Evolutionary conservation across 305 asterid species (phyloP), one percentile per base, ranked within the genome.

Genomic region (Fraxinus floribunda): DNA sequence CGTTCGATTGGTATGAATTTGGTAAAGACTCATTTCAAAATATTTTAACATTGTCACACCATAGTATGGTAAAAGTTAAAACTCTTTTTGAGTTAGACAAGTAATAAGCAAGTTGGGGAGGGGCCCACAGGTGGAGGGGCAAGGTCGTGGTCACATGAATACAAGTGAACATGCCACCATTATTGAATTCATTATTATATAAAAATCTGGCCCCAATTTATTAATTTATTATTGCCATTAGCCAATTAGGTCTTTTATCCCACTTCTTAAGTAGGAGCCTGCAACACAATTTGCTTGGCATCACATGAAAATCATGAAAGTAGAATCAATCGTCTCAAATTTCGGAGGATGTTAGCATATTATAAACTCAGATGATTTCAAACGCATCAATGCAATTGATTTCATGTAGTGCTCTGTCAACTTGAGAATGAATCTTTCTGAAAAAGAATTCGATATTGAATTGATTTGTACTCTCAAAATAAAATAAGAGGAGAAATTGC

Each of bases 101-200:
- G 15, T 39, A 62, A 66, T 24, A 22, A 39, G 26, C 29, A 41
- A 75, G 64, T 75, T 75, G 79, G 20, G 68, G 68, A 4, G 77
- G 57, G 46, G 77, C 41, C 84, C 84, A 44, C 11, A 44, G 66
- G 1, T 13, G 68, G 80, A 60, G 29, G 29, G 57, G 10, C 32
- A 79, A 76, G 68, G 77, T 70, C 46, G 80, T 55, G 66, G 38
- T 24, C 64, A 79, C 84, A 86, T 83, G 83, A 79, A 79, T 79
- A 85, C 83, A 64, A 82, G 82, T 81, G 84, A 86, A 80, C 83
- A 82, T 80, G 82, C 86, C 88, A 86, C 84, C 84, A 80, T 80
- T 83, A 86, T 77, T 86, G 29, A 75, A 78, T 81, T 81, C 30
- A 81, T 71, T 74, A 57, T 57, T 55, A 55, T 52, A 29, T 44